Evolutionary conservation across 148 eudicot species (phyloP), one percentile per base, ranked within the genome.

Genomic region (Diospyros lotus): DNA sequence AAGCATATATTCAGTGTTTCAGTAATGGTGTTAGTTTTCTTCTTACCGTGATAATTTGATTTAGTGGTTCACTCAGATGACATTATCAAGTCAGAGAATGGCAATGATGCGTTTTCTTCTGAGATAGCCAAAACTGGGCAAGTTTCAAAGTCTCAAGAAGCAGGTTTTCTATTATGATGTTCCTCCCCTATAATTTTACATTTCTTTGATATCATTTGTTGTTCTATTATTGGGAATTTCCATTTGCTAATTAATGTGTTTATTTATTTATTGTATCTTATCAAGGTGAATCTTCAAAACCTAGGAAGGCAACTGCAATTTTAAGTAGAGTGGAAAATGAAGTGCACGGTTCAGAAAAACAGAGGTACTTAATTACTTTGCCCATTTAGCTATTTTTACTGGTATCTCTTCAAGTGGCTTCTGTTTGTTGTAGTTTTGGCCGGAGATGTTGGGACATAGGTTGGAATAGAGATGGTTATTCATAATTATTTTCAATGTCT

Each of bases 281-380:
- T 77, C 1, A 75, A 85, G 86, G 73, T 68, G 79, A 78, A 74
- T 28, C 68, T 40, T 58, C 54, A 48, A 74, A 85, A 82, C 68
- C 81, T 61, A 84, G 68, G 78, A 85, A 86, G 78, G 80, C 72
- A 48, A 75, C 81, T 72, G 71, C 54, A 70, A 72, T 74, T 42
- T 38, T 75, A 54, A 78, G 68, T 76, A 83, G 59, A 73, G 72
- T 69, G 54, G 75, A 79, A 75, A 83, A 80, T 54, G 88, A 76
- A 69, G 89, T 80, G 59, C 81, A 46, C 13, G 71, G 74, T 79
- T 87, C 98, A 45, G 91, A 91, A 66, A 94, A 87, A 73, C 98
- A 88, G 74, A 89, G 90, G 97, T 87, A 76, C 72, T 60, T 17
- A 48, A 50, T 50, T 66, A 28, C 50, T 4, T 48, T 28, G 0